Evolutionary conservation across 2,329 filamentous ascomycete species (phyloP).

Genomic region (Diaporthe humulicola): DNA sequence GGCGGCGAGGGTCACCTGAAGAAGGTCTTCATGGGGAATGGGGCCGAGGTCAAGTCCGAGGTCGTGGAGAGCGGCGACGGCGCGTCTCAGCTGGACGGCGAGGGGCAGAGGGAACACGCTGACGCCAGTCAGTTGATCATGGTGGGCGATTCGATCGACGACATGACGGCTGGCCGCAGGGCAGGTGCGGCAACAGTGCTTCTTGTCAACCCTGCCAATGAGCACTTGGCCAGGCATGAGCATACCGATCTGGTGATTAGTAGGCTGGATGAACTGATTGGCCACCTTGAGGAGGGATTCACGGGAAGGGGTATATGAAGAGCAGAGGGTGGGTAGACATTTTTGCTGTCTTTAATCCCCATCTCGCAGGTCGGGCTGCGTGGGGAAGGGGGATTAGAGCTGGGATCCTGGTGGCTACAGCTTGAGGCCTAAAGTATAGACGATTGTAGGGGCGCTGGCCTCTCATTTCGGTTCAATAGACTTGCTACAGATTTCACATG

Average conservation of each 20-base stretch:
- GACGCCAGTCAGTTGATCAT: constrained; percentile 69
- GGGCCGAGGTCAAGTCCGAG: constrained; percentile 40
- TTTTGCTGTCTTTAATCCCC: no score
- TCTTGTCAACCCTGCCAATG: constrained; percentile 86
- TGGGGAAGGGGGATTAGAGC: not conserved
- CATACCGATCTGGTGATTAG: constrained; percentile 82
- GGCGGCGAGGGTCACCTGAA: not conserved
- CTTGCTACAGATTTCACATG: not conserved
- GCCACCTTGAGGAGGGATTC: constrained; percentile 82
- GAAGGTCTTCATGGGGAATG: constrained; percentile 21
- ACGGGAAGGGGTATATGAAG: constrained; percentile 58
- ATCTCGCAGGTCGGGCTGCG: not conserved
- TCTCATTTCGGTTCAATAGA: not conserved
- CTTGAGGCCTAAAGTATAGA: not conserved
- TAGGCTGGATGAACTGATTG: constrained; percentile 81
- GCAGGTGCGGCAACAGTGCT: constrained; percentile 94
- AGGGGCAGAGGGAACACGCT: constrained; percentile 45
- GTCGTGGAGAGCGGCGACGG: constrained; percentile 39
- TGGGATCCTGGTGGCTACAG: not conserved
- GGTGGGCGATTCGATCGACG: constrained; percentile 88
- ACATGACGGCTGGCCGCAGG: constrained; percentile 87
- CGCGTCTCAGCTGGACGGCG: constrained; percentile 38
- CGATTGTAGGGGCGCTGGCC: not conserved
- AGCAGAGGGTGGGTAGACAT: no score
- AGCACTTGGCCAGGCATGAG: constrained; percentile 75